Base-by-base conservation (phyloP, 2,329 filamentous ascomycete genomes). In the Fusarium sp. region DNA sequence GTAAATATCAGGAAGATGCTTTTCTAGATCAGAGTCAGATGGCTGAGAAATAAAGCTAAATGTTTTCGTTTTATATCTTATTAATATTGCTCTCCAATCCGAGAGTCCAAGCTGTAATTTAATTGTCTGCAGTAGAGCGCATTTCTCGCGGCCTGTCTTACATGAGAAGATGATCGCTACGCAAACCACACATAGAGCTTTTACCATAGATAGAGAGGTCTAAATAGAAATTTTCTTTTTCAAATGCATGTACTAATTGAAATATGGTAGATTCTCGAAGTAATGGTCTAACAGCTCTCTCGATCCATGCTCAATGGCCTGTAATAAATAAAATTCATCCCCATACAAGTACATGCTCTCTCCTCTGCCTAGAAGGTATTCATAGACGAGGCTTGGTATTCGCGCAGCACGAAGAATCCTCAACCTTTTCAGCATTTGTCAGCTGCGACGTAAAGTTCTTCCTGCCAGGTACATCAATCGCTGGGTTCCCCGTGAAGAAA, bases 401-500 rank as follows among this genome's bases (percentile, higher is more conserved):
- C 0, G 31, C 4, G 9, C 48, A 51, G 3, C 48, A 37, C 11
- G n/a, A 4, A 14, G n/a, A 0, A 9, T 4, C 9, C 1, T 16
- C n/a, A 0, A 3, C 3, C 9, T 37, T 51, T 6, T 51, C 48
- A 0, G n/a, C 31, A 11, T 51, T 21, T 6, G 48, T 51, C 4
- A 51, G 7, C 12, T 37, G 48, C 0, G 48, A 51, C 0, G 48
- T 51, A 4, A 37, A 51, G 31, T 51, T 51, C n/a, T 51, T 51
- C 31, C 48, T 51, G 12, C 48, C 48, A 0, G 64, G 64, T 4
- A 67, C 63, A 25, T 66, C 64, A 5, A 67, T 67, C 0, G 63
- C 62, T 0, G 62, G 62, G 2, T 66, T 66, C 0, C 33, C 46
- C 1, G 63, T 66, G 2, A 66, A 66, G 25, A 66, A 66, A 25